Evolutionary conservation across 352 stramenopile genomes (phyloP).

Genomic region (Phytophthora pistaciae): DNA sequence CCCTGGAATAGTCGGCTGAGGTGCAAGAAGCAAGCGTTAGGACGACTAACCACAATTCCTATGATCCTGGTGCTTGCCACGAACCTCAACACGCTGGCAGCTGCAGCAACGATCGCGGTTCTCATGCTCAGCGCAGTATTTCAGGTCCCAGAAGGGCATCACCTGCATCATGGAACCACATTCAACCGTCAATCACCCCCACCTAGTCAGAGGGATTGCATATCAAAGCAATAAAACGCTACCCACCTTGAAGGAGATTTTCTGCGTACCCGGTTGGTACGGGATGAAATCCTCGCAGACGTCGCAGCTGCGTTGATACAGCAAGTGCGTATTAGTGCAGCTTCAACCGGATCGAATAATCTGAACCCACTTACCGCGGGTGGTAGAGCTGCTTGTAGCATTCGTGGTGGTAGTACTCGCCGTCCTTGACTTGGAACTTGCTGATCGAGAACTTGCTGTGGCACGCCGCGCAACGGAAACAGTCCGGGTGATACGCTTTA

Average conservation of each 20-base stretch:
- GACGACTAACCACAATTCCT: not conserved
- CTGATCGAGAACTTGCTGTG: conserved; percentile 42
- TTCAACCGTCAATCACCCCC: not conserved
- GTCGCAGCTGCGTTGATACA: conserved; percentile 49
- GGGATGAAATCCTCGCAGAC: conserved; percentile 72
- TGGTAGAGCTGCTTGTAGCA: conserved; percentile 78
- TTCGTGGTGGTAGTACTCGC: conserved; percentile 71
- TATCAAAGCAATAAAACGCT: no score
- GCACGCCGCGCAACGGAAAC: conserved; percentile 60
- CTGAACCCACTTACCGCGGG: conserved; percentile 42
- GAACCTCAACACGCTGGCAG: conserved; percentile 75
- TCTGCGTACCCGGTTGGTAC: conserved; percentile 50
- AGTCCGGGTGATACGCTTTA: conserved; percentile 55
- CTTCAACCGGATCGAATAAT: not conserved
- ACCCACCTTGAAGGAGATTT: conserved; percentile 64
- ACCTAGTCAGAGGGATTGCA: no score
- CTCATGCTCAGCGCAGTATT: conserved; percentile 74
- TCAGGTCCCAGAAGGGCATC: conserved; percentile 72
- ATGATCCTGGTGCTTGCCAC: not conserved
- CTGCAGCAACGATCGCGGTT: conserved; percentile 72
- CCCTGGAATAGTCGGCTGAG: conserved; percentile 27
- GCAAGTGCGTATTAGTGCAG: conserved; percentile 7
- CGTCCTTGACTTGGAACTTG: conserved; percentile 64
- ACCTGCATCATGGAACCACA: conserved; percentile 30
- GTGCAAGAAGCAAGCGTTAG: not conserved